phyloP scores from a whole-genome alignment of 2,329 filamentous ascomycete genomes.

The Cladorrhinum sp. region DNA sequence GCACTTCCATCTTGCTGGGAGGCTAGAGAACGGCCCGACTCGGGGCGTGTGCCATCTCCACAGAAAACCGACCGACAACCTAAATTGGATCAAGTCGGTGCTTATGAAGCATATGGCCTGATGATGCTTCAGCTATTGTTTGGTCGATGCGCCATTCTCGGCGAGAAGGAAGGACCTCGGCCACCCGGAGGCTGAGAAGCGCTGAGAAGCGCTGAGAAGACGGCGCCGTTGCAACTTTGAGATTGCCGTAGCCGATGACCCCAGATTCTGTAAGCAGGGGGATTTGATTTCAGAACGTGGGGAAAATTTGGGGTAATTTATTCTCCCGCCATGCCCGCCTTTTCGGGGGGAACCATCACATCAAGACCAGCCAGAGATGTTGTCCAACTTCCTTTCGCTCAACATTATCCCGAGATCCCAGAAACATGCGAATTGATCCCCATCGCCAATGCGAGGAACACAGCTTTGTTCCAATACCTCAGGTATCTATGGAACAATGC shows the following conservation, averaged over 20 bases:
- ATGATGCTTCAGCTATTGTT: background rate
- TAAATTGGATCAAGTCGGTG: background rate
- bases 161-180: constrained; percentile 20
- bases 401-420: constrained; percentile 2
- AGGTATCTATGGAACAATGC: background rate
- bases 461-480: background rate
- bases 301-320: background rate
- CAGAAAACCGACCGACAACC: too few species aligned
- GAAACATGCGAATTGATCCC: background rate
- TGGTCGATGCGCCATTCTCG: constrained; percentile 7
- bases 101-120: background rate
- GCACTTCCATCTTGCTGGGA: too few species aligned
- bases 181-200: constrained; percentile 10
- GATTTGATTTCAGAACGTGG: background rate
- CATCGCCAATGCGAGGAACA: background rate
- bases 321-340: too few species aligned
- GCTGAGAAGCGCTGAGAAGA: background rate
- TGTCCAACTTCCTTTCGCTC: constrained; percentile 1
- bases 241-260: background rate
- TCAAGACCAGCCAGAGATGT: too few species aligned
- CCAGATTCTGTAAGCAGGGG: background rate
- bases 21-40: too few species aligned
- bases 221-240: constrained; percentile 2
- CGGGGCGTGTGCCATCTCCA: too few species aligned
- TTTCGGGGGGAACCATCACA: too few species aligned